phyloP scores from a whole-genome alignment of 2,329 filamentous ascomycete genomes.

The Exophiala viscosa region DNA sequence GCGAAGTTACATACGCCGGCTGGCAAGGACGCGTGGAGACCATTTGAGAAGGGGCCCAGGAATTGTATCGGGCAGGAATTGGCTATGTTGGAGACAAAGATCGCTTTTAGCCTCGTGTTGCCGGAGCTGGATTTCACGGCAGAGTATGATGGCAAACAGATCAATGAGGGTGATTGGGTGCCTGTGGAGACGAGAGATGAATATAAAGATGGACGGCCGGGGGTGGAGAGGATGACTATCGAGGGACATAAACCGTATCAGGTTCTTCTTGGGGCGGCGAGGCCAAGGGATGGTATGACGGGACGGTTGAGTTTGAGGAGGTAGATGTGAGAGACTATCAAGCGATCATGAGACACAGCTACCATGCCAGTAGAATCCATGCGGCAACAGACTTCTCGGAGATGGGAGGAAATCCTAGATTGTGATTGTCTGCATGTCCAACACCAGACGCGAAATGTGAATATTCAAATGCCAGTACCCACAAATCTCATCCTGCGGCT shows the following conservation, averaged over 20 bases:
- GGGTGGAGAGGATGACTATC: conserved; percentile 12
- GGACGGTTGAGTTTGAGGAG: conserved; percentile 20
- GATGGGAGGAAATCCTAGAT: too few species aligned
- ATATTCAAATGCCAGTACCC: too few species aligned
- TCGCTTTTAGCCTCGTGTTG: conserved; percentile 49
- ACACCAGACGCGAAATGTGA: too few species aligned
- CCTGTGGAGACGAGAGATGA: conserved; percentile 18
- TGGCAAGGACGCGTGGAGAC: conserved; percentile 49
- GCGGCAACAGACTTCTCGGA: too few species aligned
- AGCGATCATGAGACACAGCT: too few species aligned
- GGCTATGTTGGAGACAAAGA: conserved; percentile 51
- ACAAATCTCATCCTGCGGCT: too few species aligned
- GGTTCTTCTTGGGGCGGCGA: conserved; percentile 18
- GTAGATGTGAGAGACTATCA: background rate
- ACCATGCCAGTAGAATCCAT: background rate
- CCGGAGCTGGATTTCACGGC: conserved; percentile 49
- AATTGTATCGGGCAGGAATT: conserved; percentile 59
- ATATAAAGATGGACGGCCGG: conserved; percentile 5
- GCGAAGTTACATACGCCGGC: conserved; percentile 34
- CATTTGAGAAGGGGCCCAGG: conserved; percentile 54
- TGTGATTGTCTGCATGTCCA: too few species aligned
- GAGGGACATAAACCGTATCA: conserved; percentile 25
- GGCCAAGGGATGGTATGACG: conserved; percentile 20
- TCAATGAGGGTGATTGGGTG: conserved; percentile 8
- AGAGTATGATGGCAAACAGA: conserved; percentile 34